These are phyloP conservation scores for Tolypocladium ovalisporum DNA, from an alignment of 2,329 filamentous ascomycete species.

Conservation along the genomic window DNA sequence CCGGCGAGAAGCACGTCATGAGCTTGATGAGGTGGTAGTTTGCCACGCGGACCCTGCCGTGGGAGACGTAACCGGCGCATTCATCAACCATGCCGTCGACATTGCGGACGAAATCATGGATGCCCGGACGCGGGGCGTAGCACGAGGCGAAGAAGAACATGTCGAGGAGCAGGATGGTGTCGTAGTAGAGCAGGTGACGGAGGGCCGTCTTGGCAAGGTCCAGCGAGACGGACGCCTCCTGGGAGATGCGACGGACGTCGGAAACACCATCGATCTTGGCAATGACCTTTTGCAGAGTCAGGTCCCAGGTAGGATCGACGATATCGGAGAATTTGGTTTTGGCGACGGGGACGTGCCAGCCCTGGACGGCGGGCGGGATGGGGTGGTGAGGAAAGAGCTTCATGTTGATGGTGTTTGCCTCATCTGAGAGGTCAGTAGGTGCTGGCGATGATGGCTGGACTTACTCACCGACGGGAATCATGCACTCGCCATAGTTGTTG, in stretches of 20 bases:
- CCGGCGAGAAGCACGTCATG: conserved; percentile 75
- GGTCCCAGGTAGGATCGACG: conserved; percentile 59
- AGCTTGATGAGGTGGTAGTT: conserved; percentile 66
- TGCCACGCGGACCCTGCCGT: conserved; percentile 29
- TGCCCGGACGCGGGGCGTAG: conserved; percentile 70
- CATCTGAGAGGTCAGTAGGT: conserved; percentile 44
- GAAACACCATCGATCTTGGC: conserved; percentile 84
- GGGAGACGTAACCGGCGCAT: conserved; percentile 73
- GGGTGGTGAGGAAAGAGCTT: conserved; percentile 83
- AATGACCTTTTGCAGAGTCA: conserved; percentile 70
- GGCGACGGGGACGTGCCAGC: conserved; percentile 82
- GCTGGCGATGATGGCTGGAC: not conserved
- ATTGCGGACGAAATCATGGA: conserved; percentile 71
- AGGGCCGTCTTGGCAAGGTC: conserved; percentile 78
- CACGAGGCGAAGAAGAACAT: conserved; percentile 91
- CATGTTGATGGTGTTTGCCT: conserved; percentile 90
- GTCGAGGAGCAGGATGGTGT: conserved; percentile 80
- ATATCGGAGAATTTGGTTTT: conserved; percentile 55
- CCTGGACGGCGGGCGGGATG: conserved; percentile 64
- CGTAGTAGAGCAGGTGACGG: conserved; percentile 85
- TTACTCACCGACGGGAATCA: conserved; percentile 84
- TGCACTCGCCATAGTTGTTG: conserved; percentile 96
- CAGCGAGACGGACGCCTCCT: conserved; percentile 75
- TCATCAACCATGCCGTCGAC: conserved; percentile 68
- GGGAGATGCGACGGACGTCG: conserved; percentile 77